Conservation (phyloP, 1,284 basidiomycete genomes). For the Pisolithus thermaeus region DNA sequence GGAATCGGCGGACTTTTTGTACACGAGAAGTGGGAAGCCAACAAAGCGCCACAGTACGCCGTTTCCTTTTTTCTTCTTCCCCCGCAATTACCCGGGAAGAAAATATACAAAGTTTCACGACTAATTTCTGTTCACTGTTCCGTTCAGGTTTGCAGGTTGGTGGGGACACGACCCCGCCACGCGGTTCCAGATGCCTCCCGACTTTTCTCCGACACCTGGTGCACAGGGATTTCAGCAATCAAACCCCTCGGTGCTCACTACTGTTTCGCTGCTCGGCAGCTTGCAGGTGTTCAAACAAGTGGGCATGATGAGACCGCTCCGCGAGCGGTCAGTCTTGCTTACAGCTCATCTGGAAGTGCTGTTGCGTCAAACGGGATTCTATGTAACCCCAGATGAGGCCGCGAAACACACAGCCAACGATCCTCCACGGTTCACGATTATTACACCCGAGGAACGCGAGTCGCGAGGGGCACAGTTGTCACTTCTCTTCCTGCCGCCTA, state of each 20-base stretch:
- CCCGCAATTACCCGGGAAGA: slow-evolving; percentile 2
- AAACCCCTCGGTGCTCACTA: slow-evolving; percentile 81
- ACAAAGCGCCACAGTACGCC: slow-evolving; percentile 52
- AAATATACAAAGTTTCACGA: not conserved
- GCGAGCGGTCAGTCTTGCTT: slow-evolving; percentile 64
- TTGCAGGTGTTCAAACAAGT: slow-evolving; percentile 75
- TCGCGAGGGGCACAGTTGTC: slow-evolving; percentile 84
- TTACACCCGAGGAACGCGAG: slow-evolving; percentile 69
- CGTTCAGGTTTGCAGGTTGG: slow-evolving; percentile 84
- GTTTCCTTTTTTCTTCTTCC: slow-evolving; percentile 12
- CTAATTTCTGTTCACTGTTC: slow-evolving; percentile 3
- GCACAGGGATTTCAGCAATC: slow-evolving; percentile 96
- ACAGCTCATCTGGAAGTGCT: slow-evolving; percentile 69
- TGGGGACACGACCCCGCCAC: slow-evolving; percentile 91
- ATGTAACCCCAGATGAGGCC: slow-evolving; percentile 41
- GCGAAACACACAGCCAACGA: slow-evolving; percentile 25
- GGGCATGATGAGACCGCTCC: slow-evolving; percentile 66
- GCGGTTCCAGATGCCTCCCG: slow-evolving; percentile 86
- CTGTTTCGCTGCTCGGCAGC: slow-evolving; percentile 76
- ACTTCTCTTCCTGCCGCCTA: slow-evolving; percentile 66
- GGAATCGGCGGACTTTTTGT: slow-evolving; percentile 92
- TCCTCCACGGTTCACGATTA: slow-evolving; percentile 71
- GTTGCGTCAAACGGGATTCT: slow-evolving; percentile 55
- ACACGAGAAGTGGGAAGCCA: slow-evolving; percentile 74
- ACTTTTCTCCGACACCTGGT: slow-evolving; percentile 79